Conservation (phyloP, 257 asterid genomes). For the Nicotiana tabacum region DNA sequence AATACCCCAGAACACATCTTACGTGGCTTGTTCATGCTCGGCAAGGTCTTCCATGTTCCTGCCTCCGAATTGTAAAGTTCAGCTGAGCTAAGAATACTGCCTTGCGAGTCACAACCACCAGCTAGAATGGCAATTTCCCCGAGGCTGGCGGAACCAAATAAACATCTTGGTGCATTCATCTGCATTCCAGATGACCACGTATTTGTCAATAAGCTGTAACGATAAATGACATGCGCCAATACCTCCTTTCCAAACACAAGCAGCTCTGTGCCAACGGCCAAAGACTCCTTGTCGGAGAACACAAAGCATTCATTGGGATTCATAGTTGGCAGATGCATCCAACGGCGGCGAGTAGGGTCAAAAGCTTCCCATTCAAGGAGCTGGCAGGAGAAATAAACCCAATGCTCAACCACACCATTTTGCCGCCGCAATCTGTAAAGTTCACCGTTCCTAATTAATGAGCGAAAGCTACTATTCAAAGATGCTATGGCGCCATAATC, state of each 20-base stretch:
- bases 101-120: slow-evolving; percentile 72
- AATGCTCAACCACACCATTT: slow-evolving; percentile 67
- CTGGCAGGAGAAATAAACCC: slow-evolving; percentile 96
- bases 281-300: slow-evolving; percentile 82
- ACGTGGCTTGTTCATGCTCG: slow-evolving; percentile 64
- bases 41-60: slow-evolving; percentile 56
- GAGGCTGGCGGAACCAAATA: slow-evolving; percentile 81
- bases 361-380: slow-evolving; percentile 96
- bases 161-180: slow-evolving; percentile 79
- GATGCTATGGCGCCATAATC: slow-evolving; percentile 82
- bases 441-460: slow-evolving; percentile 66
- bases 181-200: slow-evolving; percentile 78
- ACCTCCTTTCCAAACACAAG: slow-evolving; percentile 82
- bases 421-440: slow-evolving; percentile 62
- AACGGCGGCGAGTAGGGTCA: slow-evolving; percentile 75
- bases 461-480: slow-evolving; percentile 62
- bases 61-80: slow-evolving; percentile 54
- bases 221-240: slow-evolving; percentile 61
- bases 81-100: slow-evolving; percentile 44
- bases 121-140: slow-evolving; percentile 85
- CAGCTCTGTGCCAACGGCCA: slow-evolving; percentile 96
- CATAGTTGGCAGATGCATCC: slow-evolving; percentile 90
- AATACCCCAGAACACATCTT: slow-evolving; percentile 89
- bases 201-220: slow-evolving; percentile 77
- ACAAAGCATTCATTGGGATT: slow-evolving; percentile 60